These are phyloP conservation scores for Kalaharituber pfeilii DNA, from an alignment of 2,329 filamentous ascomycete genomes.

Conservation along the genomic window DNA sequence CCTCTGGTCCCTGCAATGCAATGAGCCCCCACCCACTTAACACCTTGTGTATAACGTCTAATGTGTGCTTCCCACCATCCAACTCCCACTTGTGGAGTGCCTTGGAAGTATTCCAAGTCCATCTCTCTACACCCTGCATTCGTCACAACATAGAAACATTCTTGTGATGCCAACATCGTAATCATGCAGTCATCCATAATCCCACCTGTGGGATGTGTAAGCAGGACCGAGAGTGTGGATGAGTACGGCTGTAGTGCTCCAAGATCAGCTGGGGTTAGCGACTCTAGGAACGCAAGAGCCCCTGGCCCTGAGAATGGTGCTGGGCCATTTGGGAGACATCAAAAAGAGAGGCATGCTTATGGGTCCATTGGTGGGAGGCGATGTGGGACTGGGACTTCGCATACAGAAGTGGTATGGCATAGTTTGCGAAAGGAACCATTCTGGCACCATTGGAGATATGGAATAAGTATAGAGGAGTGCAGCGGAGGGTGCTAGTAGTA, in stretches of 20 bases:
- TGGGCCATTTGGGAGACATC: slow-evolving; percentile 42
- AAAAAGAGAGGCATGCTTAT: slow-evolving; percentile 74
- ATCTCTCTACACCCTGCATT: slow-evolving; percentile 87
- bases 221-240: slow-evolving; percentile 67
- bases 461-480: slow-evolving; percentile 62
- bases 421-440: slow-evolving; percentile 93
- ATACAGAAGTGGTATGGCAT: slow-evolving; percentile 86
- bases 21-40: slow-evolving; percentile 60
- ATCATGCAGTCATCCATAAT: slow-evolving; percentile 93
- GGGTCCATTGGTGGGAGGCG: slow-evolving; percentile 74
- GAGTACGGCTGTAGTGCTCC: slow-evolving; percentile 45
- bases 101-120: slow-evolving; percentile 58
- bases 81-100: slow-evolving; percentile 39
- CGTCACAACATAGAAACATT: slow-evolving; percentile 74
- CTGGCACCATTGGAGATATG: slow-evolving; percentile 66
- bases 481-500: slow-evolving; percentile 36
- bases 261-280: slow-evolving; percentile 61
- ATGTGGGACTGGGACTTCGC: slow-evolving; percentile 52
- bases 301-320: slow-evolving; percentile 60
- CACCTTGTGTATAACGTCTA: slow-evolving; percentile 45
- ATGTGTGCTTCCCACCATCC: slow-evolving; percentile 29
- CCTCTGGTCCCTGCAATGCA: slow-evolving; percentile 73
- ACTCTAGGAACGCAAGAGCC: slow-evolving; percentile 64
- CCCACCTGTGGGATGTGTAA: slow-evolving; percentile 64
- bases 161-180: slow-evolving; percentile 53